A percentile compares a stretch with the other conserved stretches of the same genome.
Conservation (phyloP, 2,329 filamentous ascomycete genomes). For the Aspergillus fumigatus region DNA sequence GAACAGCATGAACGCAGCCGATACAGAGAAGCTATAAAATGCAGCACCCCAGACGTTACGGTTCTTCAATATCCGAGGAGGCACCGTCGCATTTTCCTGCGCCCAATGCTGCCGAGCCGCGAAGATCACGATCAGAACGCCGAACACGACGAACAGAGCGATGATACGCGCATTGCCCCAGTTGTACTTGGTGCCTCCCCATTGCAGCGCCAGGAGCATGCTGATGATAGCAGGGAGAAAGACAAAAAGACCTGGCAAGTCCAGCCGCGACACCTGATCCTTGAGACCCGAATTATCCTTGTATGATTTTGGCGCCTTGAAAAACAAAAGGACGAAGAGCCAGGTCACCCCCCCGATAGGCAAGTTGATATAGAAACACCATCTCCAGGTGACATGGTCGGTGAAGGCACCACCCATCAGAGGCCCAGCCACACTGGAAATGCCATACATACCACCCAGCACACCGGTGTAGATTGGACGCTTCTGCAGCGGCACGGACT, state of each 20-base stretch:
- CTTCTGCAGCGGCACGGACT: constrained; percentile 36
- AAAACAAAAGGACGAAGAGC: constrained; percentile 29
- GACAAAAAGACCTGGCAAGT: constrained; percentile 14
- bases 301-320: constrained; percentile 24
- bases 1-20: constrained; percentile 41
- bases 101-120: constrained; percentile 33
- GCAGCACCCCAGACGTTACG: constrained; percentile 41
- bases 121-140: constrained; percentile 45
- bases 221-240: constrained; percentile 7
- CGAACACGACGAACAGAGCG: constrained; percentile 47
- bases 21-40: constrained; percentile 39
- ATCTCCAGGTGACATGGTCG: constrained; percentile 39
- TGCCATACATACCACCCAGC: constrained; percentile 40
- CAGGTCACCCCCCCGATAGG: constrained; percentile 32
- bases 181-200: constrained; percentile 41
- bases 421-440: constrained; percentile 39
- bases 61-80: constrained; percentile 41
- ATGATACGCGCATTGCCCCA: constrained; percentile 46
- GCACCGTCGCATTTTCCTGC: constrained; percentile 42
- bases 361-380: constrained; percentile 43
- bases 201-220: constrained; percentile 5
- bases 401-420: constrained; percentile 46
- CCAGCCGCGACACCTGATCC: constrained; percentile 31
- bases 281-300: constrained; percentile 20
- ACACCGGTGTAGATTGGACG: constrained; percentile 40